Conservation (phyloP, 2,329 filamentous ascomycete species). For the Grosmannia huntii region DNA sequence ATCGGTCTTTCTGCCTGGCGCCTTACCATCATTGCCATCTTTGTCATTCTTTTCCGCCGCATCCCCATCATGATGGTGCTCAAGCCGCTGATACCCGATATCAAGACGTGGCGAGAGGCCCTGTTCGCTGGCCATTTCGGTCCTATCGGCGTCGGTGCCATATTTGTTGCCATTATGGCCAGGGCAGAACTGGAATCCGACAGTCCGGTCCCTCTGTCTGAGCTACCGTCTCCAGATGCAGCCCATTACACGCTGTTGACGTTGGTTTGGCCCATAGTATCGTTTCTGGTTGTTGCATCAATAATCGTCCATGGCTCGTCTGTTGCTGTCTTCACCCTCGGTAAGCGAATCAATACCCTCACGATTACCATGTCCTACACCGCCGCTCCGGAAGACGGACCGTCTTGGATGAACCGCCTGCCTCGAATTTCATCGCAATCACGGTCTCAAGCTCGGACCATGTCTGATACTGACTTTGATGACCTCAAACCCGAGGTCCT, state of each 20-base stretch:
- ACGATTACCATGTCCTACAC: constrained; percentile 96
- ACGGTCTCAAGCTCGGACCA: constrained; percentile 72
- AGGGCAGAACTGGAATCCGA: constrained; percentile 79
- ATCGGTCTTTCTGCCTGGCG: constrained; percentile 78
- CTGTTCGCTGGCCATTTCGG: constrained; percentile 96
- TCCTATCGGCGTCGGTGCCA: constrained; percentile 90
- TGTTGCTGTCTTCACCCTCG: constrained; percentile 91
- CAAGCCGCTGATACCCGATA: constrained; percentile 87
- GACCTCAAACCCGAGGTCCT: constrained; percentile 51
- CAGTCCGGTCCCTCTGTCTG: constrained; percentile 58
- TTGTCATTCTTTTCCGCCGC: constrained; percentile 90
- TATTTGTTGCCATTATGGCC: constrained; percentile 88
- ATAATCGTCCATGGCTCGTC: constrained; percentile 97
- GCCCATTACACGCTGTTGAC: constrained; percentile 60
- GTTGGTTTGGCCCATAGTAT: constrained; percentile 89
- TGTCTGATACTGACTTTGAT: constrained; percentile 64
- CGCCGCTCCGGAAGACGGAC: constrained; percentile 72
- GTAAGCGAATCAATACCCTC: constrained; percentile 95
- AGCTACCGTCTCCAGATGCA: constrained; percentile 40
- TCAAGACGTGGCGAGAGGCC: constrained; percentile 96
- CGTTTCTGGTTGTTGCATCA: constrained; percentile 86
- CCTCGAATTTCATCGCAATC: constrained; percentile 56
- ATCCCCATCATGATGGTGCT: constrained; percentile 88
- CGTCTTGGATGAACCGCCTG: constrained; percentile 88
- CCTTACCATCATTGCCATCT: constrained; percentile 80